These are phyloP conservation scores for Alternaria burnsii DNA, from an alignment of 2,329 filamentous ascomycete genomes.

Conservation along the genomic window DNA sequence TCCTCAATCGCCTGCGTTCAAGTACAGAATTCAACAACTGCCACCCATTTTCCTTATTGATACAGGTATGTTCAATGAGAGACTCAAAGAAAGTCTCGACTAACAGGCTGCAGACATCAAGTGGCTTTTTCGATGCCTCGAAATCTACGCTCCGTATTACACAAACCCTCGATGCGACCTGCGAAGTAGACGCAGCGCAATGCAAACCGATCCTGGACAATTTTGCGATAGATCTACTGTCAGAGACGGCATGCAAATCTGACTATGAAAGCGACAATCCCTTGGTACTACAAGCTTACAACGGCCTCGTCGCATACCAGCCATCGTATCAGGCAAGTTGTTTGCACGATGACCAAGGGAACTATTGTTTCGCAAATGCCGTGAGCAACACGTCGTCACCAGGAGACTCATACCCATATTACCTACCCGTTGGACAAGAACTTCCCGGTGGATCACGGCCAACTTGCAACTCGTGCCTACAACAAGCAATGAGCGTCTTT, in stretches of 20 bases:
- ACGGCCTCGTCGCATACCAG: constrained; percentile 78
- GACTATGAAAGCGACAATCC: constrained; percentile 75
- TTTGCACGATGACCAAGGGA: constrained; percentile 70
- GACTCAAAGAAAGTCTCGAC: background rate
- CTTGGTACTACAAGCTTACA: constrained; percentile 76
- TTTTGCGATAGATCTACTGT: constrained; percentile 72
- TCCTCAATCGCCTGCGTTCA: constrained; percentile 73
- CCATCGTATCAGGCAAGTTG: constrained; percentile 83
- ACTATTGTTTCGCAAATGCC: constrained; percentile 83
- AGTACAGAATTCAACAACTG: constrained; percentile 75
- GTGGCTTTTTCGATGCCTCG: constrained; percentile 81
- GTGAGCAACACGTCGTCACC: constrained; percentile 77
- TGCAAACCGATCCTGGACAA: constrained; percentile 72
- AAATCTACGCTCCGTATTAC: constrained; percentile 77
- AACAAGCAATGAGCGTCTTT: constrained; percentile 84
- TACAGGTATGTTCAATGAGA: constrained; percentile 68
- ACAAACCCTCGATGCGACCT: constrained; percentile 80
- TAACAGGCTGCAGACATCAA: constrained; percentile 71
- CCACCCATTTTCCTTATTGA: constrained; percentile 82
- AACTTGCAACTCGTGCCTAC: constrained; percentile 77
- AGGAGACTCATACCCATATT: constrained; percentile 83
- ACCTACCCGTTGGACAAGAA: constrained; percentile 77
- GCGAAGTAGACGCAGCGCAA: constrained; percentile 69
- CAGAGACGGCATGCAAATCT: constrained; percentile 70
- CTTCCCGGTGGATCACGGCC: constrained; percentile 74